These are phyloP conservation scores for Penicillium sp. DNA, from an alignment of 2,329 filamentous ascomycete species.

Conservation along the genomic window DNA sequence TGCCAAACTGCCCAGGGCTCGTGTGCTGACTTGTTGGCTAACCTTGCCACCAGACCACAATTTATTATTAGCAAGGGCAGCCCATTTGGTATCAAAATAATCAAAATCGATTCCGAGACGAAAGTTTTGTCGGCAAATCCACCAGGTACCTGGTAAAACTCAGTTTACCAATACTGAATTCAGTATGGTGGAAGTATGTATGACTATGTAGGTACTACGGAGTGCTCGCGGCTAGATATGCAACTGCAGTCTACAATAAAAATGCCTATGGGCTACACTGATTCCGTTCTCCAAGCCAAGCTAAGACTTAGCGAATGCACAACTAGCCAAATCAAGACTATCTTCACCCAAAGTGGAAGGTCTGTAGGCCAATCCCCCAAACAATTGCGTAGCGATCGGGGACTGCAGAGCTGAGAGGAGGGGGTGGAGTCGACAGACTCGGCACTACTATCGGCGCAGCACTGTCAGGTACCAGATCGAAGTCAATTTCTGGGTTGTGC, in stretches of 20 bases:
- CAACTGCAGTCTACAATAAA: not conserved
- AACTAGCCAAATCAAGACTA: not conserved
- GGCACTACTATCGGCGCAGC: not conserved
- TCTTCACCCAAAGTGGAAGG: slow-evolving; percentile 8
- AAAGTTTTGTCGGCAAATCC: not conserved
- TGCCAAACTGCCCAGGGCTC: not conserved
- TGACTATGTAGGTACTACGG: too few species aligned
- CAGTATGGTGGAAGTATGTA: not conserved
- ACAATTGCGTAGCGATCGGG: not conserved
- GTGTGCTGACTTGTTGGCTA: not conserved
- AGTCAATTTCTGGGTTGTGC: slow-evolving; percentile 2
- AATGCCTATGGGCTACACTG: not conserved
- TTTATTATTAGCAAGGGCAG: not conserved
- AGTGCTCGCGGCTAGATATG: not conserved
- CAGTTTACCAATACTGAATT: not conserved
- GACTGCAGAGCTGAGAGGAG: not conserved
- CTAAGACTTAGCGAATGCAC: not conserved
- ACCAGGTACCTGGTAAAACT: not conserved
- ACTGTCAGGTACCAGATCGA: slow-evolving; percentile 10
- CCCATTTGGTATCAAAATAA: not conserved
- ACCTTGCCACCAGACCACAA: not conserved
- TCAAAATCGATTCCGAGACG: not conserved
- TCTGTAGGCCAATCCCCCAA: not conserved
- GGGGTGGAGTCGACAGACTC: slow-evolving; percentile 1
- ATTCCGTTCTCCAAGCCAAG: not conserved